Evolutionary conservation across 2,329 filamentous ascomycete genomes (phyloP), one percentile per base, ranked within the genome.

Genomic region (Penicillium sp.): DNA sequence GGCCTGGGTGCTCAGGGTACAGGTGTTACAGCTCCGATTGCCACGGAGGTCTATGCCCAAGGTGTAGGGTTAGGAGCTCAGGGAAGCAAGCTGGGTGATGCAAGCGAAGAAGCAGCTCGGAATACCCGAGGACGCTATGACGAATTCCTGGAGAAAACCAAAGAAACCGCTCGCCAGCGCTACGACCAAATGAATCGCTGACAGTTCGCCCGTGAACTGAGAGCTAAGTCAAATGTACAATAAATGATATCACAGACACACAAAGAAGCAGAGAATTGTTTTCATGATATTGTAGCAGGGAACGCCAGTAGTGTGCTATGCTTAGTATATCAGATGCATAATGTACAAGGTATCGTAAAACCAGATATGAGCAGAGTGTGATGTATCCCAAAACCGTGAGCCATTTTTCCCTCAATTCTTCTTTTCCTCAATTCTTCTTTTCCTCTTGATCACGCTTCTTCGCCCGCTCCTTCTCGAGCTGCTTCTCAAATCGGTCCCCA

Each of bases 11-110:
- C 77, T 4, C 72, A 78, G 56, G 78, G 78, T 1, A 77, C 76
- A 1, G 79, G 79, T 18, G 75, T 79, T 63, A 77, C 74, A 0
- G 75, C 72, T 2, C 77, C 78, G 0, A 78, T 81, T 49, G 67
- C 74, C 11, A 78, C 78, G 5, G 76, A 81, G 33, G 67, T 80
- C 10, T 81, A 81, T 59, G 78, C 75, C 4, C 76, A 79, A 51
- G 78, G 79, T 21, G 79, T 81, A 1, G 79, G 79, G 3, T 58
- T 81, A 29, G 79, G 79, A 6, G 79, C 79, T 2, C 74, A 79
- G 46, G 79, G 79, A 39, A 67, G 78, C 24, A 80, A 79, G 55
- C 55, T 81, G 5, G 79, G 79, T 3, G 79, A 81, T 62, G 79
- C 79, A 4, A 69, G 71, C 3, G 74, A 77, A 47, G 78, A 80